Evolutionary conservation across 1,284 basidiomycete species (phyloP), one percentile per base, ranked within the genome.

Genomic region (Pseudozyma flocculosa): DNA sequence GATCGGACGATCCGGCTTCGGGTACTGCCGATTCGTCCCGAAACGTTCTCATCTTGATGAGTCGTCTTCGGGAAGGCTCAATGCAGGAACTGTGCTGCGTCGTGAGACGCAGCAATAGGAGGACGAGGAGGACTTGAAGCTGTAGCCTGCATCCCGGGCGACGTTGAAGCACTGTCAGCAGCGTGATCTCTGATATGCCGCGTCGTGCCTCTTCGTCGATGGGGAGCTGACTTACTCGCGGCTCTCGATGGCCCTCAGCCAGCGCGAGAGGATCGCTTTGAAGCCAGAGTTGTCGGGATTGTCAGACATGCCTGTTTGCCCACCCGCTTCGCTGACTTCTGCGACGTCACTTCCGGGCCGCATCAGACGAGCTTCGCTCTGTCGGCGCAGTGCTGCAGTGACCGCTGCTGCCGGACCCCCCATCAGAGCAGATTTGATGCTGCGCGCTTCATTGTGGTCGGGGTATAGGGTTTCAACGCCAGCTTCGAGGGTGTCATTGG

Each of bases 61-160:
- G 32, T 4, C 10, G 15, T 34, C 32, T 5, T 13, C 19, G 11
- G 38, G 38, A 8, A 3, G 19, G n/a, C 21, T 40, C 38, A 8
- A 40, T 22, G 21, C 38, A 21, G 38, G 9, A 8, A 11, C 18
- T 40, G 14, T 60, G 51, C n/a, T 60, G 56, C n/a, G 64, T 53
- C 22, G 42, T 53, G 18, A 67, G 37, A 15, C 49, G 52, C 37
- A 67, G 40, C 1, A 67, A 47, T 38, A 49, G 53, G 45, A 67
- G 46, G 17, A 50, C 56, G n/a, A 67, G 42, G 22, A 67, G 24
- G 22, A 67, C 48, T 34, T 67, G 64, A 10, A 67, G 48, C 32
- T 67, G 64, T 26, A 51, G 57, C 24, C 62, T 65, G 48, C 48
- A 14, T 19, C 8, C 19, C 8, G 32, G n/a, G 15, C 4, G 15